Conservation (phyloP, 73 alveolate genomes). For the Paramecium pentaurelia region DNA sequence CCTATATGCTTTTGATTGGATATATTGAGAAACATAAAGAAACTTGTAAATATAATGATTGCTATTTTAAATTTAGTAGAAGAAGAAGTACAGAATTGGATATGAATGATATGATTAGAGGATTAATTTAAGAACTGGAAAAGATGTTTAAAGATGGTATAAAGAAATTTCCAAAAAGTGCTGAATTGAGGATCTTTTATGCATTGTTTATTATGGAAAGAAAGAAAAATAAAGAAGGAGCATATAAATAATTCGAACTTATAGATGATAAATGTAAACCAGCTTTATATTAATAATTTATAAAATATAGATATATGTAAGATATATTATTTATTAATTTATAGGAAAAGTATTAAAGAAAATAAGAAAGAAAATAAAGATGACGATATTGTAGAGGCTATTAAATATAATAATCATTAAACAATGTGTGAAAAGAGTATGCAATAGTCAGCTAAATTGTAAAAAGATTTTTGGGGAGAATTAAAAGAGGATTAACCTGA, state of each 20-base stretch:
- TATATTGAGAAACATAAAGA: slow-evolving; percentile 90
- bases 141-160: slow-evolving; percentile 79
- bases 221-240: slow-evolving; percentile 80
- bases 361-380: slow-evolving; percentile 69
- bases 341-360: slow-evolving; percentile 49
- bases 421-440: slow-evolving; percentile 73
- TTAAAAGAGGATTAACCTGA: slow-evolving; percentile 84
- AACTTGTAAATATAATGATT: slow-evolving; percentile 79
- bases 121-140: slow-evolving; percentile 74
- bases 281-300: slow-evolving; percentile 86
- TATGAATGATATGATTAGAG: slow-evolving; percentile 30
- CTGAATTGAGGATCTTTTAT: slow-evolving; percentile 77
- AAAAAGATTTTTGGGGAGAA: slow-evolving; percentile 87
- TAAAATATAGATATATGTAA: slow-evolving; percentile 73
- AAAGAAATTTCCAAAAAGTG: slow-evolving; percentile 84
- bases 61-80: slow-evolving; percentile 67
- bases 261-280: slow-evolving; percentile 77
- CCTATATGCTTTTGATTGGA: slow-evolving; percentile 84
- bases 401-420: slow-evolving; percentile 75
- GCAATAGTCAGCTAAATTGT: slow-evolving; percentile 71
- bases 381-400: slow-evolving; percentile 78
- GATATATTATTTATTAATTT: too few relatives aligned
- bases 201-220: slow-evolving; percentile 88
- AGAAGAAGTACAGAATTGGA: slow-evolving; percentile 44
- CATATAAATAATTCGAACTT: slow-evolving; percentile 73